Conservation (phyloP, 192 early-diverging fungal genomes). For the Spinellus fusiger region DNA sequence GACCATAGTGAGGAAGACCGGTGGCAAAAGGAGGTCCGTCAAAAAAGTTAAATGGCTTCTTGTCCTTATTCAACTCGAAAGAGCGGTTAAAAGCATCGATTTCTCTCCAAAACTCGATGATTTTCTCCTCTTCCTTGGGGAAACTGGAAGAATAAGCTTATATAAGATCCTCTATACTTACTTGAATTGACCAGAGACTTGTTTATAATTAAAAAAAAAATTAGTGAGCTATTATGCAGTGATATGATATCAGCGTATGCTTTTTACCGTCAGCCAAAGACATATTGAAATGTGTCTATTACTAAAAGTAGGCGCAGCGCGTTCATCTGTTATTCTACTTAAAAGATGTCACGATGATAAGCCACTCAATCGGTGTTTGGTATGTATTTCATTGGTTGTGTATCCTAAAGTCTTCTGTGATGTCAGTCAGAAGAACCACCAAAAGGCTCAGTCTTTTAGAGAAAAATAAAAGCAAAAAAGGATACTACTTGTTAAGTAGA, state of each 20-base stretch:
- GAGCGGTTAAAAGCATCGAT: conserved; percentile 95
- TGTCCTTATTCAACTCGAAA: conserved; percentile 84
- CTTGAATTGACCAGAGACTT: conserved; percentile 39
- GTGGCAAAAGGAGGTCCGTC: conserved; percentile 99
- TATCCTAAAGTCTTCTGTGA: neutral
- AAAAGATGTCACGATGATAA: neutral
- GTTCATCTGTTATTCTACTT: neutral
- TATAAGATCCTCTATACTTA: conserved; percentile 12
- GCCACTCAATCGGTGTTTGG: neutral
- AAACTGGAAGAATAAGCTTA: conserved; percentile 52
- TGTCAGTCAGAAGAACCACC: no score
- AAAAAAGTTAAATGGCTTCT: conserved; percentile 87
- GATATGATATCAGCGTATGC: neutral
- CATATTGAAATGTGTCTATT: conserved; percentile 11
- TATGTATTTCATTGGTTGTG: neutral
- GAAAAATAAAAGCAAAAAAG: neutral
- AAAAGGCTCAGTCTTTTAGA: neutral
- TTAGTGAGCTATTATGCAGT: neutral
- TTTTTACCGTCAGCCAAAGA: conserved; percentile 35
- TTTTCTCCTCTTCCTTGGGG: conserved; percentile 91
- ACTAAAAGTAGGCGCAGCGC: neutral
- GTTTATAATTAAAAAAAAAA: neutral
- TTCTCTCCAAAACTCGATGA: conserved; percentile 92
- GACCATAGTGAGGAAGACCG: conserved; percentile 97
- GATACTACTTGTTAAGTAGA: no score